phyloP scores from a whole-genome alignment of 139 green algal genomes.

The Chlorella sp. region DNA sequence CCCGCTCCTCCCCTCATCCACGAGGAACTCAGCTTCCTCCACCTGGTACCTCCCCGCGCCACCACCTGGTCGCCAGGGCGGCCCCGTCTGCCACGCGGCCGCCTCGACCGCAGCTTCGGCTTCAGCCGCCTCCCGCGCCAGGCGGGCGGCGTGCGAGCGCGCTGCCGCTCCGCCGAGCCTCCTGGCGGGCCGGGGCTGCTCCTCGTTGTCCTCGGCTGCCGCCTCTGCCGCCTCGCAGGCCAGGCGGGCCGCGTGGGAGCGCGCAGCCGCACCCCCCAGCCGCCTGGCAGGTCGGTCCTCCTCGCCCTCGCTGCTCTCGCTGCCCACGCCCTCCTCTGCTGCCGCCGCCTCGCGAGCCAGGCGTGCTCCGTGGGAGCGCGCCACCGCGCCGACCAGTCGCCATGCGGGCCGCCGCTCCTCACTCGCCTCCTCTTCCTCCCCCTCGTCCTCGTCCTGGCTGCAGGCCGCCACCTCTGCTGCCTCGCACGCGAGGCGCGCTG shows the following conservation, averaged over 20 bases:
- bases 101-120: too few relatives aligned
- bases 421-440: not conserved
- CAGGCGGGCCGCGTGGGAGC: not conserved
- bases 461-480: not conserved
- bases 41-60: too few relatives aligned
- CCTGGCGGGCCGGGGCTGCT: not conserved
- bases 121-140: not conserved
- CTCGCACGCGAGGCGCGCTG: not conserved
- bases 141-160: not conserved
- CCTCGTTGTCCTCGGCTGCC: too few relatives aligned
- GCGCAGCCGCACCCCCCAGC: not conserved
- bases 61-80: too few relatives aligned
- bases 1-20: too few relatives aligned
- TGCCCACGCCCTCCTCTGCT: not conserved
- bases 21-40: too few relatives aligned
- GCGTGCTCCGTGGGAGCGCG: not conserved
- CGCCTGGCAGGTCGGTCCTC: not conserved
- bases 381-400: slow-evolving; percentile 6
- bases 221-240: too few relatives aligned
- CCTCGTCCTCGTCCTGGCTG: not conserved
- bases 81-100: too few relatives aligned
- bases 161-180: slow-evolving; percentile 13
- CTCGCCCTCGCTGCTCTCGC: not conserved
- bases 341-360: too few relatives aligned
- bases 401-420: not conserved